Evolutionary conservation across 1,284 basidiomycete species (phyloP).

Genomic region (Irpex sp.): DNA sequence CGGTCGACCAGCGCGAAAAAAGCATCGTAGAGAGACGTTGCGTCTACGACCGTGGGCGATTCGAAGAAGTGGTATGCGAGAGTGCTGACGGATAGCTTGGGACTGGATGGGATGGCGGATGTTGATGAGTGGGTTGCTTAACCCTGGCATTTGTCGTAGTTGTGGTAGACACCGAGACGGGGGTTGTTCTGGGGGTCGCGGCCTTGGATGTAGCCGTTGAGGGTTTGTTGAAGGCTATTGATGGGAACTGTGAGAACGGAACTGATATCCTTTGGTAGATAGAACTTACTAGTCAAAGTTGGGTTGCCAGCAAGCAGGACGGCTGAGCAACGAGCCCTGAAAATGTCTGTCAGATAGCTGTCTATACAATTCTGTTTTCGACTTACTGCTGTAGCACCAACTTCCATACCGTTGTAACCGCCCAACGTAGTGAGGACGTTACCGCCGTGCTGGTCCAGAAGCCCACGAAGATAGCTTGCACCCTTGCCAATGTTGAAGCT

Average conservation of each 20-base stretch:
- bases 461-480: conserved; percentile 54
- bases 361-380: neutral
- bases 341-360: conserved; percentile 8
- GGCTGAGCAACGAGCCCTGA: conserved; percentile 54
- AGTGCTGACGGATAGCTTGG: conserved; percentile 5
- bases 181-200: conserved; percentile 42
- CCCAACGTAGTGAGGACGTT: conserved; percentile 66
- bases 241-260: conserved; percentile 27
- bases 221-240: conserved; percentile 67
- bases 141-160: conserved; percentile 49
- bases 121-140: neutral
- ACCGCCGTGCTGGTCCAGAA: conserved; percentile 50
- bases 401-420: conserved; percentile 76
- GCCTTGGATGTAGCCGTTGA: conserved; percentile 79
- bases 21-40: neutral
- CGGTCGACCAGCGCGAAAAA: neutral
- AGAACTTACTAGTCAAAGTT: conserved; percentile 71
- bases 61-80: neutral
- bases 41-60: neutral
- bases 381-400: conserved; percentile 59
- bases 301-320: conserved; percentile 63
- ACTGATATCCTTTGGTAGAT: neutral
- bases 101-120: neutral
- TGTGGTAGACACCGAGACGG: conserved; percentile 67
- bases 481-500: conserved; percentile 68